Conservation (phyloP, 1,139 yeast species). For the Sugiyamaella castrensis region DNA sequence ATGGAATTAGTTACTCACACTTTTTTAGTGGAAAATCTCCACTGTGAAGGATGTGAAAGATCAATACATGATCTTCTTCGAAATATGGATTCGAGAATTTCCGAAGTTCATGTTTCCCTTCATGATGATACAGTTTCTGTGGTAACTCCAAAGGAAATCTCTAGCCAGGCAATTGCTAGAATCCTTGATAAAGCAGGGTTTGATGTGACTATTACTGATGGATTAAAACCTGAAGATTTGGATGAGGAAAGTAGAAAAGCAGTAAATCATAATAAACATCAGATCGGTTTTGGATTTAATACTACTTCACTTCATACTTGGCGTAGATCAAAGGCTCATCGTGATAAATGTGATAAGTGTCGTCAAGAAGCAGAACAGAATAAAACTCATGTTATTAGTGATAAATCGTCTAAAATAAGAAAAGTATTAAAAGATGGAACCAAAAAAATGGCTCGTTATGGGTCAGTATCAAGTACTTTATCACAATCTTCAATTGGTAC, state of each 20-base stretch:
- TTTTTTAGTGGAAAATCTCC: conserved; percentile 45
- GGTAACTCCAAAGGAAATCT: conserved; percentile 20
- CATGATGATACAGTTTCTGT: conserved; percentile 33
- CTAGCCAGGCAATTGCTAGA: conserved; percentile 20
- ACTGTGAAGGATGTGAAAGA: conserved; percentile 50
- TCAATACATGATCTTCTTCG: conserved; percentile 37
- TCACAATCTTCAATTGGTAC: conserved; percentile 8
- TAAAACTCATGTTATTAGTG: neutral
- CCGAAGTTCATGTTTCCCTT: conserved; percentile 32
- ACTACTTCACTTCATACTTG: conserved; percentile 9
- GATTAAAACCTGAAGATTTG: neutral
- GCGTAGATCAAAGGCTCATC: conserved; percentile 17
- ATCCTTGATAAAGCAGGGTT: conserved; percentile 34
- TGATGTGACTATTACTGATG: conserved; percentile 31
- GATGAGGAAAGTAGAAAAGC: no score
- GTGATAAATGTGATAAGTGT: conserved; percentile 23
- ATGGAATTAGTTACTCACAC: conserved; percentile 19
- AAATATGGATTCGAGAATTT: conserved; percentile 24
- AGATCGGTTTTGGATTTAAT: conserved; percentile 7
- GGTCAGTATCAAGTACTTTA: conserved; percentile 4
- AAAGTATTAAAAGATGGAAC: conserved; percentile 1
- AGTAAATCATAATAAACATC: neutral
- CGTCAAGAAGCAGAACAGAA: conserved; percentile 13
- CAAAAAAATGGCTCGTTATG: conserved; percentile 17
- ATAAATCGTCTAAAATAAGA: conserved; percentile 1